Evolutionary conservation across 805 yeast genomes (phyloP).

Genomic region (Komagataella pastoris): DNA sequence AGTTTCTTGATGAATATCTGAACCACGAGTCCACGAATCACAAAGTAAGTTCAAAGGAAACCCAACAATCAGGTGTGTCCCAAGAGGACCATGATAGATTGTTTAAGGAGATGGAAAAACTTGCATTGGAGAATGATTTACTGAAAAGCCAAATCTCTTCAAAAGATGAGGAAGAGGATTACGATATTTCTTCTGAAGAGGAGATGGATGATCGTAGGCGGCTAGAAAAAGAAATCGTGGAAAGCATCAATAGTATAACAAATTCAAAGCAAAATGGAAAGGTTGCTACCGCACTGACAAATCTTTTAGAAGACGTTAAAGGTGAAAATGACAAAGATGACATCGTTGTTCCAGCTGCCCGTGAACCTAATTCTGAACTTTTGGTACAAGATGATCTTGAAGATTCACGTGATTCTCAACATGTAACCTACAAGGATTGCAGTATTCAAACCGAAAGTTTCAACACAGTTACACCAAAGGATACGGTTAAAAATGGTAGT

Average conservation of each 20-base stretch:
- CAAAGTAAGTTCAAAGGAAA: not conserved
- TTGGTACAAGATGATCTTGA: not conserved
- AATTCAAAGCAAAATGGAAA: not conserved
- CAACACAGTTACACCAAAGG: not conserved
- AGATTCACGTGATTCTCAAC: not conserved
- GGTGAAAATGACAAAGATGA: not conserved
- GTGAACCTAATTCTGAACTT: not conserved
- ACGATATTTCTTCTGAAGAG: not conserved
- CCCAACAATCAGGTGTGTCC: not conserved
- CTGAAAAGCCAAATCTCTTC: not conserved
- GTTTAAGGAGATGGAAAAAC: not conserved
- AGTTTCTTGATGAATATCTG: slow-evolving; percentile 36
- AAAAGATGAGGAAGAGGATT: not conserved
- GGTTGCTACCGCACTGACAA: not conserved
- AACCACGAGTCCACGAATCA: not conserved
- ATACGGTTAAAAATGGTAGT: not conserved
- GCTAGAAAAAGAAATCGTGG: not conserved
- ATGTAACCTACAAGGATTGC: not conserved
- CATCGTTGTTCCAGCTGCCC: not conserved
- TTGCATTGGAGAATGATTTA: not conserved
- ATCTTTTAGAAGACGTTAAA: not conserved
- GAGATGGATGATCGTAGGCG: not conserved
- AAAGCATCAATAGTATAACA: not conserved
- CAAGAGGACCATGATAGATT: not conserved
- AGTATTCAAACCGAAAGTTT: not conserved